Evolutionary conservation across 2,329 filamentous ascomycete genomes (phyloP), one percentile per base, ranked within the genome.

Genomic region (Didymella glomerata): DNA sequence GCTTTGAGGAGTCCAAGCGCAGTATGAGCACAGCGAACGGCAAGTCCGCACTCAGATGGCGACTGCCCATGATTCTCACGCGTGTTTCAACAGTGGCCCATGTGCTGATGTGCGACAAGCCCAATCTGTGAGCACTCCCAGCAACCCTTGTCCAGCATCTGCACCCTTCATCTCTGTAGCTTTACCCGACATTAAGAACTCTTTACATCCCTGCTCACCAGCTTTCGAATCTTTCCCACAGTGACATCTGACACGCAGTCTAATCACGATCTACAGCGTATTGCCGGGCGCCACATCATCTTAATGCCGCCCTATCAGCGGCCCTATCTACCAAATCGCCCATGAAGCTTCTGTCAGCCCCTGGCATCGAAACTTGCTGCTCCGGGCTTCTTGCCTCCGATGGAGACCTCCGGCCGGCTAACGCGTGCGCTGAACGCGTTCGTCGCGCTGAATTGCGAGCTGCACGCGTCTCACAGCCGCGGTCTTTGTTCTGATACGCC

Each of bases 241-340:
- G 47, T 41, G 32, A 47, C 50, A 54, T 54, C 51, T 54, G 56
- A 59, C 50, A 47, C 47, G 47, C 34, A 50, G 49, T 41, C 51
- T 59, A 54, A 59, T 59, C 56, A 59, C 34, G 56, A 59, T 59
- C 56, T 51, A 40, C 50, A 59, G n/a, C 46, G 24, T 47, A 50
- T 47, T 51, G 40, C 56, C 46, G 56, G 34, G 46, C 56, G 56
- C 56, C 56, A 59, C 56, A 59, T 51, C 50, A 59, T 59, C 56
- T 51, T 46, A 30, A n/a, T 22, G 41, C 50, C 28, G 46, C 51
- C 56, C 56, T 59, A 54, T 59, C 56, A 59, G 51, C 56, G 32
- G 6, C 25, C 16, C 24, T 54, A 18, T 16, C 40, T 1, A 27
- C 47, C 25, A 51, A 16, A 41, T 42, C 16, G 45, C 41, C 32